Evolutionary conservation across 768 basidiomycete species (phyloP).

Genomic region (Polyporus arcularius): DNA sequence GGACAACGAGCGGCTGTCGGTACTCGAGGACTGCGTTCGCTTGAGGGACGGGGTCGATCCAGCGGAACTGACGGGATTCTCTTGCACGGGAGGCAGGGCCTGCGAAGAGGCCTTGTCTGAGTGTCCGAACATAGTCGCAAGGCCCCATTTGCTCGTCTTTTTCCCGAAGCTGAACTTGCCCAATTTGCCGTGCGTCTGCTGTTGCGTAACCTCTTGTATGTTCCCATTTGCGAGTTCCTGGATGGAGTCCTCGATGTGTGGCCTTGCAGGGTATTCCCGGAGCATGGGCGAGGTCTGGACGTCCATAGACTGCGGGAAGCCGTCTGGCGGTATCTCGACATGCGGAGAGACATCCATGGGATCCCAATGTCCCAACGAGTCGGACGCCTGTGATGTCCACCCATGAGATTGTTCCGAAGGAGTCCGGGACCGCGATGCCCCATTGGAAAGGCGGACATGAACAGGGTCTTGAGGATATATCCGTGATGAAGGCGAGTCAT

Average conservation of each 20-base stretch:
- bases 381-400: conserved; percentile 26
- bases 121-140: conserved; percentile 65
- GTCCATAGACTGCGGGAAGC: conserved; percentile 49
- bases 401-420: conserved; percentile 24
- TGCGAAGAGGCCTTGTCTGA: conserved; percentile 54
- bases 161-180: conserved; percentile 64
- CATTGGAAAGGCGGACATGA: conserved; percentile 19
- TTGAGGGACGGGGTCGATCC: conserved; percentile 69
- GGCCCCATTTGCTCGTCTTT: conserved; percentile 67
- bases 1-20: conserved; percentile 66
- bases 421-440: conserved; percentile 21
- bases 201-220: conserved; percentile 13
- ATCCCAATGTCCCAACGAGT: conserved; percentile 39
- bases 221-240: conserved; percentile 35
- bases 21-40: conserved; percentile 76
- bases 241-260: conserved; percentile 40
- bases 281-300: conserved; percentile 52
- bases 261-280: conserved; percentile 51
- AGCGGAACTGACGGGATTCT: conserved; percentile 55
- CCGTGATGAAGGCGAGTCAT: conserved; percentile 33
- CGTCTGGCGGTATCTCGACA: conserved; percentile 46
- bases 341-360: conserved; percentile 65
- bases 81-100: conserved; percentile 70
- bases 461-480: conserved; percentile 30
- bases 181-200: conserved; percentile 47